phyloP scores from a whole-genome alignment of 768 basidiomycete species.

The Suillus lakei region DNA sequence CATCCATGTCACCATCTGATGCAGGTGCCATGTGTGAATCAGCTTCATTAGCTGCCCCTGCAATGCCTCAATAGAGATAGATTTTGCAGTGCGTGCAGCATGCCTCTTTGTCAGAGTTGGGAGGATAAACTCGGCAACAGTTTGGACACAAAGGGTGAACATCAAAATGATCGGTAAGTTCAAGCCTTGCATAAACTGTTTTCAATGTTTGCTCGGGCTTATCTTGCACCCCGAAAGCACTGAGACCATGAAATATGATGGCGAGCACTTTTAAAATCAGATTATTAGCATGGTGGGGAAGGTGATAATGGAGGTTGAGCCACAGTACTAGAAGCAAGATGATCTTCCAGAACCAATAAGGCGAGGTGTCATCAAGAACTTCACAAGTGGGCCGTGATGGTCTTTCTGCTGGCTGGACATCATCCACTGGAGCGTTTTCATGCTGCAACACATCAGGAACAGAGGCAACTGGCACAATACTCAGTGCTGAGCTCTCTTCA shows the following conservation, averaged over 20 bases:
- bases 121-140: constrained; percentile 25
- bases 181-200: constrained; percentile 18
- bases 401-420: no score
- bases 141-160: constrained; percentile 26
- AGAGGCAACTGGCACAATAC: no score
- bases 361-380: no score
- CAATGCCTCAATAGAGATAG: no score
- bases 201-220: constrained; percentile 17
- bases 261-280: constrained; percentile 20
- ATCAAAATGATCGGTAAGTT: constrained; percentile 22
- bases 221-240: not conserved
- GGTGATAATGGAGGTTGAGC: constrained; percentile 30
- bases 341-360: not conserved
- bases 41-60: no score
- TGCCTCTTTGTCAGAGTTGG: not conserved
- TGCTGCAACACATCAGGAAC: no score
- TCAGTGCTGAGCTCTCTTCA: no score
- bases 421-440: no score
- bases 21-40: no score
- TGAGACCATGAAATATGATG: constrained; percentile 17
- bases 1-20: no score
- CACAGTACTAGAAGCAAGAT: constrained; percentile 29
- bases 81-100: no score
- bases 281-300: constrained; percentile 29
- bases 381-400: no score